Evolutionary conservation across 352 stramenopile genomes (phyloP).

Genomic region (Peronospora farinosa): DNA sequence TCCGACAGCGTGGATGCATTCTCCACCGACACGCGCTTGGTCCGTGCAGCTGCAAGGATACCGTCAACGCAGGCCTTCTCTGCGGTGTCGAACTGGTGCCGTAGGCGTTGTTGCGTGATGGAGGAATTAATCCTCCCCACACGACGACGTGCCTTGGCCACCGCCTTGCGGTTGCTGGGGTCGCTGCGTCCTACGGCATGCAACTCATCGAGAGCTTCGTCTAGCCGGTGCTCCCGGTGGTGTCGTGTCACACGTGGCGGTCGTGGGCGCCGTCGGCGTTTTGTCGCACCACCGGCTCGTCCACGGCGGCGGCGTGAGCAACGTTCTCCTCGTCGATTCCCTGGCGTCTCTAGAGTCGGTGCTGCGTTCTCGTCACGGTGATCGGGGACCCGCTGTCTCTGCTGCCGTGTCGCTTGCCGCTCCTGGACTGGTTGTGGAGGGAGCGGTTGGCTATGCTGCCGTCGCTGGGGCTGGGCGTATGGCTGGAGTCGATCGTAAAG

Average conservation of each 20-base stretch:
- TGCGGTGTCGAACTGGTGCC: neutral
- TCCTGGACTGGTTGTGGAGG: too few relatives aligned
- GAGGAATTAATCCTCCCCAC: conserved; percentile 5
- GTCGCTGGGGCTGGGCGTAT: neutral
- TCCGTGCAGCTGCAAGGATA: neutral
- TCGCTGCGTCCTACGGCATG: neutral
- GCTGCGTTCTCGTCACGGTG: too few relatives aligned
- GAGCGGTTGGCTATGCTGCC: too few relatives aligned
- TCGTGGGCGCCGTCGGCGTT: neutral
- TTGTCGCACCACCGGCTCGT: neutral
- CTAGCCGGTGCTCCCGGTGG: conserved; percentile 1
- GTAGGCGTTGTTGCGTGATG: conserved; percentile 2
- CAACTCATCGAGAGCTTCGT: conserved; percentile 9
- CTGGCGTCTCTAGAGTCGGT: too few relatives aligned
- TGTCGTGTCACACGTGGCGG: conserved; percentile 2
- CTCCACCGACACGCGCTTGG: too few relatives aligned
- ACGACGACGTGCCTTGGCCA: conserved; percentile 2
- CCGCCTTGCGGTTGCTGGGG: neutral
- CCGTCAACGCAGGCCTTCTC: conserved; percentile 7
- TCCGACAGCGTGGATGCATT: too few relatives aligned
- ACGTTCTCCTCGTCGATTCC: too few relatives aligned
- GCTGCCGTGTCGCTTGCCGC: too few relatives aligned
- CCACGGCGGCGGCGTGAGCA: neutral
- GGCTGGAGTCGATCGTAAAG: conserved; percentile 8
- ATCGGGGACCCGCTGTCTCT: too few relatives aligned